phyloP scores from a whole-genome alignment of 305 asterid species.

The Euphrasia arctica region DNA sequence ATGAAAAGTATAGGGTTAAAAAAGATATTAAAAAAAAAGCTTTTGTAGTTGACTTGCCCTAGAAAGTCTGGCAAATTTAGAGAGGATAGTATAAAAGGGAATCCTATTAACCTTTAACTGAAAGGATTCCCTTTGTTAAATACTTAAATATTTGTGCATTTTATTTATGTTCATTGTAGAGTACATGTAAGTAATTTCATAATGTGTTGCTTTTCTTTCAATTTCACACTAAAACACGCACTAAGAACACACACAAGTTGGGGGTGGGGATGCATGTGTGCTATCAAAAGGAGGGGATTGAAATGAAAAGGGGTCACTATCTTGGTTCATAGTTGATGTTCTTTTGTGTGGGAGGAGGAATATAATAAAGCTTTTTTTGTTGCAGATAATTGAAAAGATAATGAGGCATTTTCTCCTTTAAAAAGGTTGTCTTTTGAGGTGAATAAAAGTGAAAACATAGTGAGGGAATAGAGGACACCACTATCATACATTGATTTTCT shows the following conservation, averaged over 20 bases:
- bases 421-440: slow-evolving; percentile 66
- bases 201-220: slow-evolving; percentile 16
- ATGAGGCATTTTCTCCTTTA: slow-evolving; percentile 46
- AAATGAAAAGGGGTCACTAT: slow-evolving; percentile 65
- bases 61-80: slow-evolving; percentile 59
- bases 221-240: slow-evolving; percentile 3
- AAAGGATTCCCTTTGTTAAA: slow-evolving; percentile 37
- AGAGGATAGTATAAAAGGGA: slow-evolving; percentile 50
- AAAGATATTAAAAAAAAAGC: slow-evolving; percentile 23
- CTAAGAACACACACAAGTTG: slow-evolving; percentile 23
- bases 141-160: background rate
- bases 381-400: slow-evolving; percentile 42
- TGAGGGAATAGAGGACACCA: slow-evolving; percentile 73
- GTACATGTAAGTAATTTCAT: background rate
- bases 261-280: slow-evolving; percentile 31
- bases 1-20: slow-evolving; percentile 31
- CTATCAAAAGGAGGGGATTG: slow-evolving; percentile 64
- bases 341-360: slow-evolving; percentile 65
- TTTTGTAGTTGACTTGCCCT: slow-evolving; percentile 80
- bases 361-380: slow-evolving; percentile 34
- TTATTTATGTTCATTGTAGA: background rate
- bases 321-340: slow-evolving; percentile 87
- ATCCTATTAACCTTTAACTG: slow-evolving; percentile 48
- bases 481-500: slow-evolving; percentile 36
- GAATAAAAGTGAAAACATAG: slow-evolving; percentile 38